Evolutionary conservation across 192 early-diverging fungal genomes (phyloP).

Genomic region (Funneliformis mosseae): DNA sequence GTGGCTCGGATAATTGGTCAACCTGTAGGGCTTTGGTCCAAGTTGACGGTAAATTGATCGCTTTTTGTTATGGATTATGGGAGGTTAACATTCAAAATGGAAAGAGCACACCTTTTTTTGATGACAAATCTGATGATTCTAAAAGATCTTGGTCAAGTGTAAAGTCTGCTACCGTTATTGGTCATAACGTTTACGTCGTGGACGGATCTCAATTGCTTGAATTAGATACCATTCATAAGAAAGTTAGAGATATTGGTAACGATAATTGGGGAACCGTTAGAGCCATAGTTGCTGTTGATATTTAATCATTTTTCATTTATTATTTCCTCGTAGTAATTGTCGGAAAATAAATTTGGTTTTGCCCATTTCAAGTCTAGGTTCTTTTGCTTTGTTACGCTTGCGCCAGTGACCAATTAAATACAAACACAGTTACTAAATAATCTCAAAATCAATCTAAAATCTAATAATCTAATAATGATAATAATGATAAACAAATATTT

Average conservation of each 20-base stretch:
- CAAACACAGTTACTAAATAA: no score
- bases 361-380: no score
- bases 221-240: slow-evolving; percentile 25
- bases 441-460: no score
- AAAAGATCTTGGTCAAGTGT: slow-evolving; percentile 21
- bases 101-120: slow-evolving; percentile 24
- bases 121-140: background rate
- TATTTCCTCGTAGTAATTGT: no score
- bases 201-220: slow-evolving; percentile 14
- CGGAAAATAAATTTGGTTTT: no score
- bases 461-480: no score
- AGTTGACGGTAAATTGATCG: slow-evolving; percentile 7
- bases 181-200: slow-evolving; percentile 11
- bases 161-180: slow-evolving; percentile 28
- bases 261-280: slow-evolving; percentile 18
- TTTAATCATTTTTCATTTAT: background rate
- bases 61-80: slow-evolving; percentile 34
- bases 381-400: no score
- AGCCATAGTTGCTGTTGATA: slow-evolving; percentile 19
- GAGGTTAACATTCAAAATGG: slow-evolving; percentile 11
- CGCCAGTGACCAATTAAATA: no score
- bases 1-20: slow-evolving; percentile 33
- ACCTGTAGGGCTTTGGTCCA: slow-evolving; percentile 22
- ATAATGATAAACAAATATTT: no score
- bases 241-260: slow-evolving; percentile 17